These are phyloP conservation scores for Beauveria brongniartii DNA, from an alignment of 2,329 filamentous ascomycete species.

Conservation along the genomic window DNA sequence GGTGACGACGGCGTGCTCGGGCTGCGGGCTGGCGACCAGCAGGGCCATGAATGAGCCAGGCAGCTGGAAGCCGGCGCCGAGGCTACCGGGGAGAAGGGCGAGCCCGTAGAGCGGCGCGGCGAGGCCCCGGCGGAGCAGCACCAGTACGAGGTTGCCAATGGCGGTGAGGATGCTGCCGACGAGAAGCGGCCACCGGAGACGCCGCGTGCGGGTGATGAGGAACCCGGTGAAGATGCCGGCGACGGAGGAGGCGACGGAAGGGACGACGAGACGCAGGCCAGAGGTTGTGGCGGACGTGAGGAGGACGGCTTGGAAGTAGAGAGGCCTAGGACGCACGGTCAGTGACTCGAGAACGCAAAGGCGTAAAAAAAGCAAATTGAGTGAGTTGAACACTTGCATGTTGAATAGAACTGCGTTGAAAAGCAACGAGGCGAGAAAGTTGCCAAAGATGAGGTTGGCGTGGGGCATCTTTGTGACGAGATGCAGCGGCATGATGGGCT, in stretches of 20 bases:
- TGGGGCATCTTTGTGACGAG: constrained; percentile 43
- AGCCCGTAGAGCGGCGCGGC: constrained; percentile 46
- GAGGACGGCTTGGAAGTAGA: constrained; percentile 71
- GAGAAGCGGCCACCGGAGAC: constrained; percentile 51
- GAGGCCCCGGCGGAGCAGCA: constrained; percentile 42
- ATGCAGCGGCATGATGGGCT: constrained; percentile 53
- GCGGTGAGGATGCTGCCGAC: constrained; percentile 41
- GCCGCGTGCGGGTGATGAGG: constrained; percentile 50
- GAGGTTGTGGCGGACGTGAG: constrained; percentile 61
- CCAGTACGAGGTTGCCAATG: constrained; percentile 42
- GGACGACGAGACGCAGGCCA: constrained; percentile 62
- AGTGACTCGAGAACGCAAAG: too few species aligned
- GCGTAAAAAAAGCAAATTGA: too few species aligned
- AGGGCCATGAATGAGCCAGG: constrained; percentile 56
- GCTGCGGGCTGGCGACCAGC: constrained; percentile 49
- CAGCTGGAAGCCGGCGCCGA: constrained; percentile 58
- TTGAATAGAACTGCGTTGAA: constrained; percentile 53
- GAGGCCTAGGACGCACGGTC: constrained; percentile 38
- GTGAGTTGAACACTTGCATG: constrained; percentile 29
- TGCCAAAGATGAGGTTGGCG: constrained; percentile 50
- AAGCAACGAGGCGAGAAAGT: constrained; percentile 43
- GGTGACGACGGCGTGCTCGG: constrained; percentile 60
- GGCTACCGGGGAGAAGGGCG: constrained; percentile 46
- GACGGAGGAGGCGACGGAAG: constrained; percentile 47
- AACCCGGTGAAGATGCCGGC: constrained; percentile 53